These are phyloP conservation scores for Aegilops sharonensis DNA, from an alignment of 176 grass and related monocot species.

Conservation along the genomic window DNA sequence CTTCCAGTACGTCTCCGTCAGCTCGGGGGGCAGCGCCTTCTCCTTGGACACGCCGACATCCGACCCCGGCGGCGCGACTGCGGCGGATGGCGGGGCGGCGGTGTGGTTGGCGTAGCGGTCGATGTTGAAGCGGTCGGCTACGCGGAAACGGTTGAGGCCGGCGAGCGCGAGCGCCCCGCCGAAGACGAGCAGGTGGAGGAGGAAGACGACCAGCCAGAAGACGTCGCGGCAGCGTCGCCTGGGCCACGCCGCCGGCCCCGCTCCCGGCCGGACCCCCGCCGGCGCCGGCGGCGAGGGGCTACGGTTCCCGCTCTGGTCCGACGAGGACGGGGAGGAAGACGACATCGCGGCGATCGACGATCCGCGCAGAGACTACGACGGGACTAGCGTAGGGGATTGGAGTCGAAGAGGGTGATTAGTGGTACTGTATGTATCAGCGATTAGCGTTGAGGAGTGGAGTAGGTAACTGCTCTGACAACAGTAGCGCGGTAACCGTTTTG, in stretches of 20 bases:
- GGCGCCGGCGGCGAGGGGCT: slow-evolving; percentile 17
- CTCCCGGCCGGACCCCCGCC: neutral
- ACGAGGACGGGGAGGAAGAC: neutral
- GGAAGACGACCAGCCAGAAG: slow-evolving; percentile 87
- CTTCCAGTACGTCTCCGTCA: slow-evolving; percentile 94
- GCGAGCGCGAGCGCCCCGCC: slow-evolving; percentile 61
- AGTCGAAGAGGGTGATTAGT: neutral
- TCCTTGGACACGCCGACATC: slow-evolving; percentile 5
- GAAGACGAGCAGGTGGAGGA: slow-evolving; percentile 75
- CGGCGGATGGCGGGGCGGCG: slow-evolving; percentile 18
- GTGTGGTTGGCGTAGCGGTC: slow-evolving; percentile 70
- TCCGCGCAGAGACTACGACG: slow-evolving; percentile 1
- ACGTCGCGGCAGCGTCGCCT: slow-evolving; percentile 78
- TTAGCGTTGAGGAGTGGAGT: neutral
- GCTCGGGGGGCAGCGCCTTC: slow-evolving; percentile 36
- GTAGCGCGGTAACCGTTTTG: slow-evolving; percentile 18
- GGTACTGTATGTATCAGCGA: neutral
- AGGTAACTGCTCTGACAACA: slow-evolving; percentile 12
- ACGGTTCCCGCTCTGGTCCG: slow-evolving; percentile 38
- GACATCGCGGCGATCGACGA: slow-evolving; percentile 35
- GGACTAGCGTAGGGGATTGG: neutral
- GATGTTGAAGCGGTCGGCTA: slow-evolving; percentile 83
- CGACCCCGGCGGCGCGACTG: slow-evolving; percentile 30
- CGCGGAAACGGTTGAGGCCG: slow-evolving; percentile 76
- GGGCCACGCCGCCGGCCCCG: slow-evolving; percentile 29